Evolutionary conservation across 2,329 filamentous ascomycete species (phyloP).

Genomic region (Stylonectria norvegica): DNA sequence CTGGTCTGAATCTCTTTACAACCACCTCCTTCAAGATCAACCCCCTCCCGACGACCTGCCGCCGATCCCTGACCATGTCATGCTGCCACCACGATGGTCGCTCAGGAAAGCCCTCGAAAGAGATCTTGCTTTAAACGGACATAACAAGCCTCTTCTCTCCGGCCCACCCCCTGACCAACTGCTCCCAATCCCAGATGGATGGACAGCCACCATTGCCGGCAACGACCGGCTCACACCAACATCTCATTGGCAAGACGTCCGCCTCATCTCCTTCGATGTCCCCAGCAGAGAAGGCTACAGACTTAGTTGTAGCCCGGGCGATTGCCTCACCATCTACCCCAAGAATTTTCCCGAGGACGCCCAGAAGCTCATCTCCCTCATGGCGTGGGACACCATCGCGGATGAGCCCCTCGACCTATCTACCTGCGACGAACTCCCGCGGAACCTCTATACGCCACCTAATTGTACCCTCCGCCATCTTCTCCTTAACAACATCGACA

Average conservation of each 20-base stretch:
- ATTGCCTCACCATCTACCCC: constrained; percentile 77
- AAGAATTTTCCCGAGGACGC: constrained; percentile 84
- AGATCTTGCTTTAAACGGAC: constrained; percentile 9
- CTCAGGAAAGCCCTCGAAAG: constrained; percentile 19
- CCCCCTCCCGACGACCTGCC: constrained; percentile 64
- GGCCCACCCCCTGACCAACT: constrained; percentile 29
- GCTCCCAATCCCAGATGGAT: constrained; percentile 56
- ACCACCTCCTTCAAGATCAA: constrained; percentile 61
- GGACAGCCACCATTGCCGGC: constrained; percentile 55
- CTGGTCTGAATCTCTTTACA: constrained; percentile 68
- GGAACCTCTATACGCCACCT: constrained; percentile 36
- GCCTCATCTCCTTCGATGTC: constrained; percentile 65
- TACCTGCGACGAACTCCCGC: constrained; percentile 30
- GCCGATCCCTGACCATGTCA: constrained; percentile 70
- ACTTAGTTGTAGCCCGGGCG: constrained; percentile 61
- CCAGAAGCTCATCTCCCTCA: constrained; percentile 70
- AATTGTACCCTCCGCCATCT: constrained; percentile 67
- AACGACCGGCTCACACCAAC: constrained; percentile 73
- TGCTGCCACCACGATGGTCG: constrained; percentile 69
- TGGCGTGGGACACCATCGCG: constrained; percentile 73
- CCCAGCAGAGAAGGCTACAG: constrained; percentile 18
- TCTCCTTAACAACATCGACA: constrained; percentile 79
- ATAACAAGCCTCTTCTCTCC: constrained; percentile 8
- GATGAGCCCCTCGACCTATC: constrained; percentile 62
- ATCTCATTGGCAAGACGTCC: constrained; percentile 91